Conservation (phyloP, 495 filamentous ascomycete species). For the Amniculicola lignicola region DNA sequence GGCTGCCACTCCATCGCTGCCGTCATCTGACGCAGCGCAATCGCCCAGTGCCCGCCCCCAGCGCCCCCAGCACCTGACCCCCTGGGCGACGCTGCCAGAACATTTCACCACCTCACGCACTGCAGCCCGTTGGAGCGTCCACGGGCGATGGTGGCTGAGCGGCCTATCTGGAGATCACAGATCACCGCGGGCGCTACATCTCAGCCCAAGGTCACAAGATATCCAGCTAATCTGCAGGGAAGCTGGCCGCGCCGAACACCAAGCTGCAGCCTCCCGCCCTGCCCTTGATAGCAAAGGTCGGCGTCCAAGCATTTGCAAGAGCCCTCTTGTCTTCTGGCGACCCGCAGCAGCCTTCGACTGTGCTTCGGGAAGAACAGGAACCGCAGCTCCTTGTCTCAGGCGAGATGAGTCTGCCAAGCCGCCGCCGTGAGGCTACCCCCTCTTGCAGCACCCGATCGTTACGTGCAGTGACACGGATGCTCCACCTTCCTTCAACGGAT, state of each 20-base stretch:
- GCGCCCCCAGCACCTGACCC: not conserved
- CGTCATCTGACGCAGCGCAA: slow-evolving; percentile 30
- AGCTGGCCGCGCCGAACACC: slow-evolving; percentile 11
- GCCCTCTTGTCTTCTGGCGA: slow-evolving; percentile 17
- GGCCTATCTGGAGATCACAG: slow-evolving; percentile 17
- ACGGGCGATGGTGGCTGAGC: slow-evolving; percentile 32
- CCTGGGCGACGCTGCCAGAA: slow-evolving; percentile 2
- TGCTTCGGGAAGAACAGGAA: slow-evolving; percentile 27
- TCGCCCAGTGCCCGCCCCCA: not conserved
- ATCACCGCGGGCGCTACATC: slow-evolving; percentile 4
- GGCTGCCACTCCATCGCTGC: slow-evolving; percentile 1
- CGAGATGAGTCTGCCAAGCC: not conserved
- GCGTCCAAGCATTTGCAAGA: slow-evolving; percentile 23
- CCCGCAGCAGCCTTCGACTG: slow-evolving; percentile 30
- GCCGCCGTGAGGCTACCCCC: not conserved
- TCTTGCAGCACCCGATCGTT: not conserved
- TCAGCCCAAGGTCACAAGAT: slow-evolving; percentile 27
- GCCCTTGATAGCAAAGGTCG: slow-evolving; percentile 18
- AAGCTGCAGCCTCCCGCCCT: slow-evolving; percentile 32
- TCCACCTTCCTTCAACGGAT: not conserved
- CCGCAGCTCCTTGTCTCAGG: slow-evolving; percentile 21
- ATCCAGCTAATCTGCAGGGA: slow-evolving; percentile 28
- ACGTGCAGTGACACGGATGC: slow-evolving; percentile 5
- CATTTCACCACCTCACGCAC: slow-evolving; percentile 18
- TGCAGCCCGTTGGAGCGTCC: slow-evolving; percentile 28